Conservation (phyloP, 139 green algal species). For the Coelastrella sp. region DNA sequence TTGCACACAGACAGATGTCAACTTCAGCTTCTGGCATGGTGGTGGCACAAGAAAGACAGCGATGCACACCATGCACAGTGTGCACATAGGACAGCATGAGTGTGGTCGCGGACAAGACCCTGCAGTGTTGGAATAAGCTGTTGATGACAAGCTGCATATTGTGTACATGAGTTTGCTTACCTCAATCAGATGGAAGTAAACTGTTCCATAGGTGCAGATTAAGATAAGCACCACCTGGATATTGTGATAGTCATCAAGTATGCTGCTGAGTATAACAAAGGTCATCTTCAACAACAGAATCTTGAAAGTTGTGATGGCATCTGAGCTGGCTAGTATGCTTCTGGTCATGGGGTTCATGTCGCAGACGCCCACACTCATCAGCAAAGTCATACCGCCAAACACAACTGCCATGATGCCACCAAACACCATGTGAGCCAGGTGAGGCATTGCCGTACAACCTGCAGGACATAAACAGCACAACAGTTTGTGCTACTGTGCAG, state of each 20-base stretch:
- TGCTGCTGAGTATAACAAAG: not conserved
- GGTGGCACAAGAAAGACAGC: no score
- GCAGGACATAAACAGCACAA: not conserved
- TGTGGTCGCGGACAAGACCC: no score
- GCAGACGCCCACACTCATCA: constrained; percentile 4
- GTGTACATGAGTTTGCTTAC: not conserved
- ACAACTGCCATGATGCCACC: not conserved
- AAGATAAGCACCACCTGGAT: not conserved
- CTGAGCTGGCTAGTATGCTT: not conserved
- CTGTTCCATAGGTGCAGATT: not conserved
- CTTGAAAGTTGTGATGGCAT: not conserved
- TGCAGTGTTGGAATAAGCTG: no score
- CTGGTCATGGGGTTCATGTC: constrained; percentile 36
- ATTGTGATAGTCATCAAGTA: not conserved
- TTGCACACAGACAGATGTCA: no score
- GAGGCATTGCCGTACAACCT: constrained; percentile 27
- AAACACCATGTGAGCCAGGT: constrained; percentile 43
- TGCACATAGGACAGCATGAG: no score
- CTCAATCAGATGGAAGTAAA: not conserved
- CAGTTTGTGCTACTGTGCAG: no score
- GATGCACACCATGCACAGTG: no score
- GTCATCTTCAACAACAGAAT: not conserved
- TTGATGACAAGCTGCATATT: not conserved
- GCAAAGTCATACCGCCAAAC: not conserved
- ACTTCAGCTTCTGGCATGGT: no score